Conservation (phyloP, 805 yeast genomes). For the Wickerhamiella qilinensis region DNA sequence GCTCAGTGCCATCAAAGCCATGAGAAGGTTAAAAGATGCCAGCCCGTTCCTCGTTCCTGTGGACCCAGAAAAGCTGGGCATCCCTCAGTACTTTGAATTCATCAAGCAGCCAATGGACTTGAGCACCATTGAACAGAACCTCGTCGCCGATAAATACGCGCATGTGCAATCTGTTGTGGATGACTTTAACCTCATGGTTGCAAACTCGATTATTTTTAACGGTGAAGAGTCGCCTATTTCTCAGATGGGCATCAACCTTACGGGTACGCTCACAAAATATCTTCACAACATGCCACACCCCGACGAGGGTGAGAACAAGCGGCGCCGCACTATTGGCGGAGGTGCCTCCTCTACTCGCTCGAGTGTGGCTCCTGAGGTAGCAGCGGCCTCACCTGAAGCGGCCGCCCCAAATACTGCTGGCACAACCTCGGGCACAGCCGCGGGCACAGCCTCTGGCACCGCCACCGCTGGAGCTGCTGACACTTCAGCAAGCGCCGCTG, state of each 20-base stretch:
- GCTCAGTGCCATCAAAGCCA: slow-evolving; percentile 61
- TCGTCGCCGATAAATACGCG: slow-evolving; percentile 53
- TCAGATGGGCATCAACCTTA: slow-evolving; percentile 80
- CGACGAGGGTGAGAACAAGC: slow-evolving; percentile 18
- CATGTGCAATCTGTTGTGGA: slow-evolving; percentile 49
- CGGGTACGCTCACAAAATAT: slow-evolving; percentile 86
- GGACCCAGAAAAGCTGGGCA: slow-evolving; percentile 71
- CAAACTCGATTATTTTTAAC: slow-evolving; percentile 68
- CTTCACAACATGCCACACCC: slow-evolving; percentile 77
- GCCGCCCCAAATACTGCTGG: slow-evolving; percentile 17
- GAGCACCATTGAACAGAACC: slow-evolving; percentile 73
- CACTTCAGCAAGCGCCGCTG: neutral
- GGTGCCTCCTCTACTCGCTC: slow-evolving; percentile 6
- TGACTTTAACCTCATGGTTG: slow-evolving; percentile 74
- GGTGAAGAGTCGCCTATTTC: slow-evolving; percentile 74
- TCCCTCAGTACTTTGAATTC: slow-evolving; percentile 78
- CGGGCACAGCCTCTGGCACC: slow-evolving; percentile 16
- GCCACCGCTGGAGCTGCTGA: slow-evolving; percentile 5
- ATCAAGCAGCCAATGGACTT: slow-evolving; percentile 86
- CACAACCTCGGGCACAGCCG: slow-evolving; percentile 23
- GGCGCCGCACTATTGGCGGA: slow-evolving; percentile 3
- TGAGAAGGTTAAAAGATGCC: slow-evolving; percentile 83
- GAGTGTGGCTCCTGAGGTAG: slow-evolving; percentile 13
- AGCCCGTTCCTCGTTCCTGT: slow-evolving; percentile 82
- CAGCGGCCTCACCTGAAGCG: too few species aligned